Conservation (phyloP, 1,284 basidiomycete genomes). For the Trichosporon sp. region DNA sequence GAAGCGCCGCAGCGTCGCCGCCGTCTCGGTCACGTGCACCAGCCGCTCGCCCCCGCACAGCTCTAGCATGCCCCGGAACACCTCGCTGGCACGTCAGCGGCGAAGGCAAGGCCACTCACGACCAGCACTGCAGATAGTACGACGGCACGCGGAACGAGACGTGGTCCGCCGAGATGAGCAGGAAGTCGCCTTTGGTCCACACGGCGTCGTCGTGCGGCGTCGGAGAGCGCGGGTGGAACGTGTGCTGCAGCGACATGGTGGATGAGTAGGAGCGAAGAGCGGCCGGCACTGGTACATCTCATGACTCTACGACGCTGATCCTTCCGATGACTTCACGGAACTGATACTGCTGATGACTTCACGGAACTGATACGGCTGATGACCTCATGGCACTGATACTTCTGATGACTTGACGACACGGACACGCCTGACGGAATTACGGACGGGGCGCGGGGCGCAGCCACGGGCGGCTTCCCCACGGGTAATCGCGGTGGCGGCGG, state of each 20-base stretch:
- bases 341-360: too few relatives aligned
- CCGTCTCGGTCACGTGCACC: background rate
- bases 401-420: too few relatives aligned
- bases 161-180: constrained; percentile 12
- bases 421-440: too few relatives aligned
- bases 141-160: constrained; percentile 14
- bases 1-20: background rate
- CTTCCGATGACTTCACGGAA: too few relatives aligned
- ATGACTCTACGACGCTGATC: too few relatives aligned
- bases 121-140: constrained; percentile 13
- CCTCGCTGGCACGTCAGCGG: background rate
- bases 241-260: background rate
- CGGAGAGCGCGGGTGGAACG: background rate
- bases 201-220: constrained; percentile 8
- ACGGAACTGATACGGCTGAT: too few relatives aligned
- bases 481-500: too few relatives aligned
- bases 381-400: too few relatives aligned
- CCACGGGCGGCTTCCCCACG: too few relatives aligned
- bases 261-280: background rate
- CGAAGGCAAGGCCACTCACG: constrained; percentile 4
- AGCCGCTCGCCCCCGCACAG: background rate
- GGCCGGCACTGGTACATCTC: too few relatives aligned
- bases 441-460: too few relatives aligned
- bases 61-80: background rate
- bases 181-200: constrained; percentile 16